Evolutionary conservation across 1,139 yeast species (phyloP), one percentile per base, ranked within the genome.

Genomic region (Blastobotrys capitulatus): DNA sequence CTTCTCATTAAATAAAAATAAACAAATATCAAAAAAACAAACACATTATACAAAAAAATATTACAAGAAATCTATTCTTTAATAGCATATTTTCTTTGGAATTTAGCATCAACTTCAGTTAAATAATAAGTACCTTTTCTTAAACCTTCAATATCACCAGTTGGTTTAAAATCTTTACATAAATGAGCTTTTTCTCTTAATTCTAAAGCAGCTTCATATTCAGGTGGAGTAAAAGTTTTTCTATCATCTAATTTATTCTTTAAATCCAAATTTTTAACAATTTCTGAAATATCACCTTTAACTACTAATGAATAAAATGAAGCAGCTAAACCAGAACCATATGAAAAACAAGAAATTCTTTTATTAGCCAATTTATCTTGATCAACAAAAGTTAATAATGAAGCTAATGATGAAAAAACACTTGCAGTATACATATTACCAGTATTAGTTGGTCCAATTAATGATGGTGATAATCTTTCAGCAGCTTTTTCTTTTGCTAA

Each of bases 351-450:
- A 62, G 96, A 95, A 63, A 94, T 76, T 70, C 97, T 83, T 77
- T 90, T 88, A 62, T 79, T 79, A 68, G 82, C 87, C 60, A 90
- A 78, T 49, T 78, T 73, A 46, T 83, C 94, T 49, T 79, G 76
- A 42, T 89, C 92, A 56, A 83, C 86, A 64, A 75, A 84, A 66
- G 79, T 81, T 61, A 94, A 75, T 56, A 88, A 74, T 15, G 98
- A 90, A 34, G 92, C 79, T 55, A 94, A 77, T 9, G 96, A 80
- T 42, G 95, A 83, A 80, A 88, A 94, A 48, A 89, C 82, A 40
- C 96, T 87, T 56, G 94, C 98, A 44, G 97, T 88, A 78, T 94
- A 94, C 90, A 90, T 86, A 78, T 94, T 94, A 73, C 99, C 99
- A 56, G 96, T 89, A 73, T 92, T 90, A 59, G 97, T 92, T 64